Evolutionary conservation across 1,284 basidiomycete genomes (phyloP), one percentile per base, ranked within the genome.

Genomic region (Somion occarium): DNA sequence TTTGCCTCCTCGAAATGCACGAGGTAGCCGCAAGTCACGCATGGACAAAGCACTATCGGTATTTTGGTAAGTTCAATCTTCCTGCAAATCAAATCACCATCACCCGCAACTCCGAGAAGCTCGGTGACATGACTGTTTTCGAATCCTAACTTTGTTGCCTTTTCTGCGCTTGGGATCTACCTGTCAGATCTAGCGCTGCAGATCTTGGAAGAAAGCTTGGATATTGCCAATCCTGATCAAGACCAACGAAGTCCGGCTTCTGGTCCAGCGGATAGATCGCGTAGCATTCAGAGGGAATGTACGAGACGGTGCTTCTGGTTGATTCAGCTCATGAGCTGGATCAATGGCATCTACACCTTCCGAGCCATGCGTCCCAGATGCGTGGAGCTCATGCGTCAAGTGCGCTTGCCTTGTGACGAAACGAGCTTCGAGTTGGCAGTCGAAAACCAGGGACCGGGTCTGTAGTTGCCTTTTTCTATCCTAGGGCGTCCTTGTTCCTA

Each of bases 221-320:
- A 80, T 53, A 77, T 86, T 38, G 78, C 81, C 59, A 72, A 72
- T 53, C 76, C 79, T 39, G 83, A 87, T 55, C 73, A 76, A 57
- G 75, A 76, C 37, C 71, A 74, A 54, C 66, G 77, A 48, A 75
- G 78, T 37, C 73, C 79, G 37, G 65, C 74, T 41, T 74, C 75
- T 42, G 74, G 81, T 54, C 71, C 79, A 41, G 76, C 80, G 46
- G 78, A 76, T 53, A 76, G 83, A 30, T 75, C 81, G 53, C 69
- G 69, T 42, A 76, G 76, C 53, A 80, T 85, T 56, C 82, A 88
- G 60, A 80, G 80, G 50, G 87, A 89, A 68, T 83, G 82, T 56
- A 72, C 82, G 23, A 79, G 88, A 46, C 80, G 88, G 49, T 80
- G 86, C 52, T 89, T 90, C 65, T 91, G 88, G 88, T 69, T 88